Percentiles rank a stretch among this genome's conserved stretches.
Conservation (phyloP, 257 asterid species). For the Verbascum thapsus region DNA sequence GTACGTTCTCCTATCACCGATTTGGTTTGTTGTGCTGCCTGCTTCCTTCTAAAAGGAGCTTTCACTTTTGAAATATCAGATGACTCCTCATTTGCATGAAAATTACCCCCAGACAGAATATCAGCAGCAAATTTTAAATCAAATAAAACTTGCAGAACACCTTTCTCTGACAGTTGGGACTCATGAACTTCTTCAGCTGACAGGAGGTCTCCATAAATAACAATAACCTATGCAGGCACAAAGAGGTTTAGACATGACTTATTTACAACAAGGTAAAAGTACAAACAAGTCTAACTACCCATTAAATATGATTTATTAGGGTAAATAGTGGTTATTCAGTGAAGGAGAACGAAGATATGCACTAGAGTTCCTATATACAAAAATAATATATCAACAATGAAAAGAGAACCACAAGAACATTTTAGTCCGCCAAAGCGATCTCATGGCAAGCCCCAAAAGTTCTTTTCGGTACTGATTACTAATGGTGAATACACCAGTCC, state of each 20-base stretch:
- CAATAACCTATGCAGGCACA: constrained; percentile 58
- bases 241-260: constrained; percentile 23
- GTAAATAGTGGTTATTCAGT: background rate
- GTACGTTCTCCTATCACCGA: constrained; percentile 62
- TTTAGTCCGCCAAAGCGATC: constrained; percentile 5
- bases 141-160: constrained; percentile 80
- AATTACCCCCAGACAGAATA: constrained; percentile 76
- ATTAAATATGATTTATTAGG: constrained; percentile 2
- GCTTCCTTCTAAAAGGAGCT: constrained; percentile 76
- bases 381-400: background rate
- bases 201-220: constrained; percentile 71
- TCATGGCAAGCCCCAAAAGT: background rate
- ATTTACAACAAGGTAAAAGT: constrained; percentile 10
- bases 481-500: background rate
- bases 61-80: constrained; percentile 50
- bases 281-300: constrained; percentile 8
- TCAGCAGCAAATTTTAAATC: constrained; percentile 88
- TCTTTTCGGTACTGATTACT: background rate
- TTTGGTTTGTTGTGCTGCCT: constrained; percentile 50
- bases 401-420: constrained; percentile 3
- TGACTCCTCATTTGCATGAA: constrained; percentile 50
- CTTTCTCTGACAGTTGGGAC: constrained; percentile 79
- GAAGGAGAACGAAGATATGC: constrained; percentile 15
- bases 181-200: constrained; percentile 51
- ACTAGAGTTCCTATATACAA: constrained; percentile 1